Evolutionary conservation across 2,329 filamentous ascomycete genomes (phyloP), one percentile per base, ranked within the genome.

Genomic region (Beauveria sp.): DNA sequence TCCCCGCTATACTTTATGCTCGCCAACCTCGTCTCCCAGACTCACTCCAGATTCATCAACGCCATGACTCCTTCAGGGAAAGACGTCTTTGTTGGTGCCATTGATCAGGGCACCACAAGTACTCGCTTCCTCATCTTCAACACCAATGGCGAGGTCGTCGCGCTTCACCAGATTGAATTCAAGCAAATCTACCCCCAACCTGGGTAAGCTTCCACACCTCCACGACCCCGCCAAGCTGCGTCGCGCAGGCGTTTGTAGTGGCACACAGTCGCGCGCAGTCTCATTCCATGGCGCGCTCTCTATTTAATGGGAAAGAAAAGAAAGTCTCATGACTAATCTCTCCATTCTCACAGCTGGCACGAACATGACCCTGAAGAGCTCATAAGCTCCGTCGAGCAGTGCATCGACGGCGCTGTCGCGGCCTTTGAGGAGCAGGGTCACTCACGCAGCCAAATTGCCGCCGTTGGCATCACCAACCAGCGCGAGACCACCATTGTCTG

Each of bases 401-500:
- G 90, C 74, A 91, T 95, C 66, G 88, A 92, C 67, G 83, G 85
- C 64, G 88, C 89, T 2, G 85, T 89, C 55, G 80, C 86, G 66
- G 76, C 83, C 7, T 93, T 93, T 73, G 76, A 88, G 61, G 81
- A 83, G 22, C 78, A 85, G 64, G 90, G 90, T 51, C 83, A 91
- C 74, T 81, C 81, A 50, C 80, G 82, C 65, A 78, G 81, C 58
- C 85, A 90, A 69, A 90, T 95, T 72, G 87, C 83, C 71, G 84
- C 88, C 9, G 81, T 93, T 65, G 90, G 90, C 57, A 89, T 95
- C 72, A 92, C 90, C 66, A 93, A 91, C 74, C 90, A 95, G 77
- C 83, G 90, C 71, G 90, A 95, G 75, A 93, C 90, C 7, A 90
- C 88, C 3, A 79, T 93, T 1, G 85, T 90, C 60, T 93, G 90